phyloP scores from a whole-genome alignment of 257 asterid genomes.

The Mentha longifolia region DNA sequence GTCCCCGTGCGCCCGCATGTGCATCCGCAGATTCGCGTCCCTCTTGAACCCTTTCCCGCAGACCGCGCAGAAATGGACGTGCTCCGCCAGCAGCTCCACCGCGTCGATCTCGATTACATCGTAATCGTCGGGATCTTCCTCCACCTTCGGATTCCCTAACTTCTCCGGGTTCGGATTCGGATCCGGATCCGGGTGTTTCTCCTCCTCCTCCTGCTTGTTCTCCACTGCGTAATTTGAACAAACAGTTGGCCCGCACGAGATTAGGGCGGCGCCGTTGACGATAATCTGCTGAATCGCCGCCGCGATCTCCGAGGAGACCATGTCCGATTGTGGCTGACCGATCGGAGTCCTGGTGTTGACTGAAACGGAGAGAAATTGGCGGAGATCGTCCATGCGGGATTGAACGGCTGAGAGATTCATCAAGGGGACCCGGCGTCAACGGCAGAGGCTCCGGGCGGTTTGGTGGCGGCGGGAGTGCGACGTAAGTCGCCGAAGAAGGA shows the following conservation, averaged over 20 bases:
- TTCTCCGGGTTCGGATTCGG: constrained; percentile 25
- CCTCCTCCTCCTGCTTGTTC: constrained; percentile 5
- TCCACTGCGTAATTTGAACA: constrained; percentile 7
- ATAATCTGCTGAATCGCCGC: constrained; percentile 72
- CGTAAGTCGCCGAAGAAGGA: constrained; percentile 48
- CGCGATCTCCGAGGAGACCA: constrained; percentile 70
- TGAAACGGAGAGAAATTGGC: constrained; percentile 61
- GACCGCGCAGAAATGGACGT: constrained; percentile 79
- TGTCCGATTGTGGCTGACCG: constrained; percentile 54
- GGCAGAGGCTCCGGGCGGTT: constrained; percentile 45
- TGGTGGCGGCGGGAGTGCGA: constrained; percentile 56
- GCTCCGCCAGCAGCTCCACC: constrained; percentile 83
- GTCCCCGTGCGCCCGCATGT: constrained; percentile 94
- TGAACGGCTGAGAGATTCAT: constrained; percentile 63
- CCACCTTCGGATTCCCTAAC: constrained; percentile 31
- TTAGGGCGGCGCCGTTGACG: constrained; percentile 74
- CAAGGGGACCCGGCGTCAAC: constrained; percentile 43
- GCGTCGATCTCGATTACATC: constrained; percentile 80
- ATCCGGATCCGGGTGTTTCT: constrained; percentile 16
- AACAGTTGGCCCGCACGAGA: constrained; percentile 46
- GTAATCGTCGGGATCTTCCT: constrained; percentile 44
- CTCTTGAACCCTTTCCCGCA: constrained; percentile 97
- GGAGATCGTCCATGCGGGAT: constrained; percentile 67
- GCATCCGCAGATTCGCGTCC: constrained; percentile 97
- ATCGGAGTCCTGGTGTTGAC: constrained; percentile 59